Evolutionary conservation across 495 filamentous ascomycete species (phyloP), one percentile per base, ranked within the genome.

Genomic region (Penicillium subrubescens): DNA sequence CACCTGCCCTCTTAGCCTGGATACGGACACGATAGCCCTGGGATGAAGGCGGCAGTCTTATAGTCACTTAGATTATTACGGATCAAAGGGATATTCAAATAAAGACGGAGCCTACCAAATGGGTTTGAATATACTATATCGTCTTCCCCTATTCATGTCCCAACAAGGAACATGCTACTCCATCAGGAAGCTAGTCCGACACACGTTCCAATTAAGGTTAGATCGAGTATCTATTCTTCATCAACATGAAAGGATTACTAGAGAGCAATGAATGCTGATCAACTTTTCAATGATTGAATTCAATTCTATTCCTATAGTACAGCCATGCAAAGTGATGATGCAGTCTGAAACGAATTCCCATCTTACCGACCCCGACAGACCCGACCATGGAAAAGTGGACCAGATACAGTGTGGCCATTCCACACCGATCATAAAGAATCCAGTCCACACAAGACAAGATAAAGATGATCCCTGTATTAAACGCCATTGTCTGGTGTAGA

Each of bases 301-400:
- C 33, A 44, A 51, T 68, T 67, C 57, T 65, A 65, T 64, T 62
- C 59, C 64, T 73, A 73, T 64, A 58, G 62, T 73, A 73, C 65
- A 71, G 65, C 54, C 54, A 23, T 61, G 58, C 61, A 59, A 43
- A 48, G 54, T 63, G 17, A 63, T 67, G 65, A 63, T 67, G 65
- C 63, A 62, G 27, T 62, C 48, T 59, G 58, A 66, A 64, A 53
- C 63, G 27, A 60, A 57, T 57, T 44, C 50, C 59, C 52, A 53
- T 63, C 59, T 53, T 44, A 55, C 48, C 27, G 14, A 50, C 23
- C 61, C 61, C n/a, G 27, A 63, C 29, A 33, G 50, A 31, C 59
- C 48, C 44, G n/a, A 44, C 44, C 51, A 46, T n/a, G 37, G 37
- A 31, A 25, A 21, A 33, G 12, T 21, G 48, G 46, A 39, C 46